Percentiles rank a stretch among this genome's conserved stretches.
Conservation (phyloP, 192 early-diverging fungal species). For the Tieghemiomyces parasiticus region DNA sequence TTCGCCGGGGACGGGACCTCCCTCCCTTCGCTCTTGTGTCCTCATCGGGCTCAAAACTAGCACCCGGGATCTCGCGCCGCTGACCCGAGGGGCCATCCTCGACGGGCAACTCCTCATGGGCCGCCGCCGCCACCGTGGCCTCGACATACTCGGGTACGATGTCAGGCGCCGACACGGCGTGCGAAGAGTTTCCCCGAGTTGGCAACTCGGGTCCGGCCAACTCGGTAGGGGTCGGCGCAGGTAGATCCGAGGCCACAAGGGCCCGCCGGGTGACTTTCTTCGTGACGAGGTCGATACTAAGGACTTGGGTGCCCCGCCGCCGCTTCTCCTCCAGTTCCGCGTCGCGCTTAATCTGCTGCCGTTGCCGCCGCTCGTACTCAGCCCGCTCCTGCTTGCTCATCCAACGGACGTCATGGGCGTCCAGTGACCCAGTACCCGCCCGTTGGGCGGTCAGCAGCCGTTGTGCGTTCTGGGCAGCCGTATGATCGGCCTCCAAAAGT, state of each 20-base stretch:
- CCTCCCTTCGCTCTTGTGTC: too few species aligned
- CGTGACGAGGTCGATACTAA: conserved; percentile 17
- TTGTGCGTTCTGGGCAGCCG: conserved; percentile 27
- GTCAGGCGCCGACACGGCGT: too few species aligned
- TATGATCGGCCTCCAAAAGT: conserved; percentile 28
- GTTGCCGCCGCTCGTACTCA: conserved; percentile 12
- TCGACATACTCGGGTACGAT: too few species aligned
- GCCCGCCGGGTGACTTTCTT: not conserved
- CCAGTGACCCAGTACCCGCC: conserved; percentile 19
- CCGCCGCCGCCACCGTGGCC: too few species aligned
- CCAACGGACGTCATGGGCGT: conserved; percentile 21
- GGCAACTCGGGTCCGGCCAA: too few species aligned
- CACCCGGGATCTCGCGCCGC: too few species aligned
- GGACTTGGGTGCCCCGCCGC: conserved; percentile 24
- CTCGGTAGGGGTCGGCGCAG: too few species aligned
- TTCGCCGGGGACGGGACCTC: too few species aligned
- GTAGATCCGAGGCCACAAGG: not conserved
- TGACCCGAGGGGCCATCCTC: too few species aligned
- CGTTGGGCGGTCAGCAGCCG: conserved; percentile 29
- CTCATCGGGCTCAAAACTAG: too few species aligned
- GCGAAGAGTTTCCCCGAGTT: too few species aligned
- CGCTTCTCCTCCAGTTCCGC: conserved; percentile 18
- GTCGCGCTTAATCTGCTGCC: conserved; percentile 1
- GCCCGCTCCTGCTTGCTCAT: conserved; percentile 25
- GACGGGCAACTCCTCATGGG: too few species aligned